These are phyloP conservation scores for Rhodotorula sp. DNA, from an alignment of 1,284 basidiomycete genomes.

Conservation along the genomic window DNA sequence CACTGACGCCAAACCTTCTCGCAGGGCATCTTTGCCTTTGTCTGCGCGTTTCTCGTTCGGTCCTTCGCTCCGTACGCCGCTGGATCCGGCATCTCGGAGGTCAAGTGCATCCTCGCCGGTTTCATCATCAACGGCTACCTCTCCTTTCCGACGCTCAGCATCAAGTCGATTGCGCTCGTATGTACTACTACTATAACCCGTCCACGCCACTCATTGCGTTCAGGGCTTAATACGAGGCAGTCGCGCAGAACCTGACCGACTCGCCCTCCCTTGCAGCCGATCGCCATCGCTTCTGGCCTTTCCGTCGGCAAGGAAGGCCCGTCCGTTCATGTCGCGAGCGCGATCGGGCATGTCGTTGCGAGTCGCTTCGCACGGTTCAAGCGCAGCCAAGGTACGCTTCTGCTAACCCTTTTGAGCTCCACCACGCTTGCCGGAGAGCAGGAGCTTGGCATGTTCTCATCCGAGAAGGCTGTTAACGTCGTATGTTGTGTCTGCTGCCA, in stretches of 20 bases:
- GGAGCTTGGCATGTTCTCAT: no score
- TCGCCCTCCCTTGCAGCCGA: conserved; percentile 63
- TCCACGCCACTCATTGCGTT: no score
- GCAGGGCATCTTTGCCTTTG: conserved; percentile 75
- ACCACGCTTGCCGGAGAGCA: no score
- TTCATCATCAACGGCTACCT: conserved; percentile 97
- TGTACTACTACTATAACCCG: conserved; percentile 44
- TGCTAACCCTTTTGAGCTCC: background rate
- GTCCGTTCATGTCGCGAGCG: conserved; percentile 95
- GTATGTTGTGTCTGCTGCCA: conserved; percentile 53
- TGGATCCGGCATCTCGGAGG: conserved; percentile 97
- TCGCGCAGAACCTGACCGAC: background rate
- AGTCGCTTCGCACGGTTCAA: conserved; percentile 78
- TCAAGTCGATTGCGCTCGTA: conserved; percentile 89
- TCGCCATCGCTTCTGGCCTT: conserved; percentile 95
- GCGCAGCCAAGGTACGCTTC: conserved; percentile 73
- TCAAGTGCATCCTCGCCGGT: conserved; percentile 96
- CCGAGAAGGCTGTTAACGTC: no score
- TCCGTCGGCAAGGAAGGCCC: conserved; percentile 99
- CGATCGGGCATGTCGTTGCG: conserved; percentile 85
- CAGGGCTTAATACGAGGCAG: background rate
- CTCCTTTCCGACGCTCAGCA: conserved; percentile 80
- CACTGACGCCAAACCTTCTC: background rate
- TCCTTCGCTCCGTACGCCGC: conserved; percentile 92
- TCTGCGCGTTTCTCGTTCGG: conserved; percentile 83